A percentile compares a stretch with the other conserved stretches of the same genome.
phyloP scores from a whole-genome alignment of 495 filamentous ascomycete genomes.

The Hypoxylon crocopeplum region DNA sequence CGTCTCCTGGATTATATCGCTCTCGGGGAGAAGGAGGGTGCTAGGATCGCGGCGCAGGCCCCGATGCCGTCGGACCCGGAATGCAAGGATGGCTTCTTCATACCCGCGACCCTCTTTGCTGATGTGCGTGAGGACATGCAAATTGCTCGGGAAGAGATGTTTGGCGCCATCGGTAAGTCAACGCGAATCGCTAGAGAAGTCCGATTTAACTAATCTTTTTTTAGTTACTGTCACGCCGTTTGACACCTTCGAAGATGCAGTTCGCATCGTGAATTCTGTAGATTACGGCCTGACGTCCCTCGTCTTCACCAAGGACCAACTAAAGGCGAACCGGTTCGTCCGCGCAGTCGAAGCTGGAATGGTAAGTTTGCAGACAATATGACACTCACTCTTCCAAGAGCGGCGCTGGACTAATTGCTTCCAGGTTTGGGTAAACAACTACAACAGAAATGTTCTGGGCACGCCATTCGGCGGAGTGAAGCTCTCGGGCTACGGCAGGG shows the following conservation, averaged over 20 bases:
- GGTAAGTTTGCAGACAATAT: conserved; percentile 3
- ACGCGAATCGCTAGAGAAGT: not conserved
- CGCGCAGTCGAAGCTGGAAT: conserved; percentile 17
- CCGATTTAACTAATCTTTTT: not conserved
- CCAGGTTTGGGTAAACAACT: no score
- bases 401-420: no score
- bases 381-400: not conserved
- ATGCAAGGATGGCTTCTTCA: conserved; percentile 66
- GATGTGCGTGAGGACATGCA: conserved; percentile 67
- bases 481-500: no score
- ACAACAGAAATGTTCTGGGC: no score
- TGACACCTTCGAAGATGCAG: conserved; percentile 40
- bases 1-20: conserved; percentile 67
- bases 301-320: conserved; percentile 21
- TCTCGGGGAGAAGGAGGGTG: conserved; percentile 67
- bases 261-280: conserved; percentile 39
- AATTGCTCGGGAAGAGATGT: conserved; percentile 71
- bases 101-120: conserved; percentile 68
- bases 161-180: conserved; percentile 64
- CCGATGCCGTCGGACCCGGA: conserved; percentile 54
- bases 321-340: conserved; percentile 24
- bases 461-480: no score
- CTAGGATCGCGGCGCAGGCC: conserved; percentile 58
- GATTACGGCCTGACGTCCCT: conserved; percentile 15
- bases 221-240: conserved; percentile 37